Base-by-base conservation (phyloP, 2,329 filamentous ascomycete genomes). In the Trichoderma simmonsii region DNA sequence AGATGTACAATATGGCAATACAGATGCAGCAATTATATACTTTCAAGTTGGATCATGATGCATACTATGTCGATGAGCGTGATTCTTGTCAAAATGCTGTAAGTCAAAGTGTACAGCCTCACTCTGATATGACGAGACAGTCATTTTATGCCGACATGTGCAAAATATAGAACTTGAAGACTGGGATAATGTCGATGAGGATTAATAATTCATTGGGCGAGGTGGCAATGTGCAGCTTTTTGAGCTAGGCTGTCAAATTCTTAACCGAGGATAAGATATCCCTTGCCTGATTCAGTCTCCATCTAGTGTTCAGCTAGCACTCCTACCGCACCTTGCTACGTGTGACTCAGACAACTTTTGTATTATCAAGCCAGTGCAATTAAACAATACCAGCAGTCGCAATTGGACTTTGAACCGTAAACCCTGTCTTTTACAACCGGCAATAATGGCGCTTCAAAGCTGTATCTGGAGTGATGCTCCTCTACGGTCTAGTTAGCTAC, bases 111-210 rank as follows among this genome's bases (percentile, higher is more conserved):
- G 39, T 15, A 18, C 2, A 1, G 39, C 1, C 39, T 8, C 3
- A n/a, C 3, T 43, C 6, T 9, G 15, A 9, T 8, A 43, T 9
- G 3, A 9, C 1, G 7, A n/a, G 39, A 4, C 7, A 4, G 7
- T n/a, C 0, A n/a, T 4, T 43, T 4, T n/a, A 43, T 43, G 6
- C 3, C 15, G 3, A 43, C 15, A n/a, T n/a, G 0, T 43, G 15
- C 15, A 43, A 7, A 43, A 43, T n/a, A 9, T 43, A 43, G 39
- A 4, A 9, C 39, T 43, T 43, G 39, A 43, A 43, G 39, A 34
- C 36, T 39, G 36, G 14, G 15, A n/a, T 18, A 43, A 43, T n/a
- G 3, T 9, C 2, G 3, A 43, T 18, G 36, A 39, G 15, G 18
- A 43, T 43, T 43, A 43, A 43, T 43, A 43, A 43, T 43, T 9